Evolutionary conservation across 2,329 filamentous ascomycete species (phyloP).

Genomic region (Fusarium multiceps): DNA sequence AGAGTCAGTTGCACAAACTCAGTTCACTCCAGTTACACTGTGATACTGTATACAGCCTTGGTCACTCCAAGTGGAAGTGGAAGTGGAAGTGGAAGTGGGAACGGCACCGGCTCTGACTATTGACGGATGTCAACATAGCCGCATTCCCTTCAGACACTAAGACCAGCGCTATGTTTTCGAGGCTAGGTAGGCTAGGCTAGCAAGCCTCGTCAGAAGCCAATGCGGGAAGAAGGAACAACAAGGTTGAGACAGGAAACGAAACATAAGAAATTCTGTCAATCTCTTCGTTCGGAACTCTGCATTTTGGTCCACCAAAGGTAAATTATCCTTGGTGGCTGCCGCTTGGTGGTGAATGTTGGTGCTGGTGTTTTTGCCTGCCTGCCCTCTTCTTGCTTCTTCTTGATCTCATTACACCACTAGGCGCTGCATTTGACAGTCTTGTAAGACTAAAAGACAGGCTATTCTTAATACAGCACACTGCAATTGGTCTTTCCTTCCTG

Average conservation of each 20-base stretch:
- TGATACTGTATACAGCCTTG: conserved; percentile 28
- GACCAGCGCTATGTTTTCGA: conserved; percentile 9
- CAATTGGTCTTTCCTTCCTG: conserved; percentile 9
- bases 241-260: conserved; percentile 35
- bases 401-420: conserved; percentile 2
- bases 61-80: conserved; percentile 1
- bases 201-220: conserved; percentile 27
- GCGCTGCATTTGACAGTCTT: neutral
- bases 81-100: conserved; percentile 16
- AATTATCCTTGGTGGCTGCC: neutral
- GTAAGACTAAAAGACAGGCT: conserved; percentile 17
- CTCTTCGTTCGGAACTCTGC: neutral
- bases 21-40: conserved; percentile 11
- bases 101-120: conserved; percentile 8
- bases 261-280: conserved; percentile 16
- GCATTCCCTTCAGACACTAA: conserved; percentile 34
- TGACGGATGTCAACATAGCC: conserved; percentile 19
- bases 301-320: neutral
- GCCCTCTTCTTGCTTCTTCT: neutral
- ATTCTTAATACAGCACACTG: conserved; percentile 29
- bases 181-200: conserved; percentile 28
- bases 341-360: neutral
- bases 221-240: conserved; percentile 18
- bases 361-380: conserved; percentile 7
- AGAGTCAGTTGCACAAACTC: neutral